Evolutionary conservation across 1,284 basidiomycete species (phyloP).

Genomic region (Acaromyces ingoldii): DNA sequence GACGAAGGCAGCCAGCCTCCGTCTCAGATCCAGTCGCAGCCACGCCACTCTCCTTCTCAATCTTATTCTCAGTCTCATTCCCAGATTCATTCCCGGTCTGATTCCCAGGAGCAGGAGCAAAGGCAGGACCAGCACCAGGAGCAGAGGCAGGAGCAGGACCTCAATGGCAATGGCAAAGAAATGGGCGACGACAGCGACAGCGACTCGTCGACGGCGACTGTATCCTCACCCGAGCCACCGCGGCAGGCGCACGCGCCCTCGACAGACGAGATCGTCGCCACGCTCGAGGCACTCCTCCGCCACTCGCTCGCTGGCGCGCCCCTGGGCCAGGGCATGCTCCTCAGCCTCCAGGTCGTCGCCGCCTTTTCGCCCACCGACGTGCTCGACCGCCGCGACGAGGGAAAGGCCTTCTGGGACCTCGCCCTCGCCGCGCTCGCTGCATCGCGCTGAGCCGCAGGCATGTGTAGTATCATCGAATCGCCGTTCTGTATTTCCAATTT

Average conservation of each 20-base stretch:
- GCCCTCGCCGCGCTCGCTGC: not conserved
- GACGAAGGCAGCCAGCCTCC: too few species aligned
- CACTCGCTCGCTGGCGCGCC: not conserved
- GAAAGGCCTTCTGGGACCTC: not conserved
- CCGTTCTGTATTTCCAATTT: too few species aligned
- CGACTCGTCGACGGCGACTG: not conserved
- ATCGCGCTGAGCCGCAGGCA: too few species aligned
- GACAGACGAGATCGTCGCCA: conserved; percentile 6
- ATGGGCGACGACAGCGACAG: not conserved
- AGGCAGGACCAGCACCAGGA: too few species aligned
- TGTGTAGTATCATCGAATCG: too few species aligned
- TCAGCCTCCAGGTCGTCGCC: conserved; percentile 4
- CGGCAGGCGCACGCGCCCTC: too few species aligned
- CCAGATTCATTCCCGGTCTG: too few species aligned
- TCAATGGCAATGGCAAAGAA: not conserved
- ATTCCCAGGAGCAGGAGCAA: too few species aligned
- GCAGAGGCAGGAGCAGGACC: not conserved
- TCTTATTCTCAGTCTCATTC: too few species aligned
- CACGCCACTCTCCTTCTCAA: too few species aligned
- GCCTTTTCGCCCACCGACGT: conserved; percentile 1
- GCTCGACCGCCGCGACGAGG: not conserved
- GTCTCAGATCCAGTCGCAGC: too few species aligned
- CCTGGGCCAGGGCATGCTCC: not conserved
- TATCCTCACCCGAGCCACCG: too few species aligned
- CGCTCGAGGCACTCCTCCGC: conserved; percentile 1